phyloP scores from a whole-genome alignment of 1,139 yeast species.

The Sugiyamaella sp. region DNA sequence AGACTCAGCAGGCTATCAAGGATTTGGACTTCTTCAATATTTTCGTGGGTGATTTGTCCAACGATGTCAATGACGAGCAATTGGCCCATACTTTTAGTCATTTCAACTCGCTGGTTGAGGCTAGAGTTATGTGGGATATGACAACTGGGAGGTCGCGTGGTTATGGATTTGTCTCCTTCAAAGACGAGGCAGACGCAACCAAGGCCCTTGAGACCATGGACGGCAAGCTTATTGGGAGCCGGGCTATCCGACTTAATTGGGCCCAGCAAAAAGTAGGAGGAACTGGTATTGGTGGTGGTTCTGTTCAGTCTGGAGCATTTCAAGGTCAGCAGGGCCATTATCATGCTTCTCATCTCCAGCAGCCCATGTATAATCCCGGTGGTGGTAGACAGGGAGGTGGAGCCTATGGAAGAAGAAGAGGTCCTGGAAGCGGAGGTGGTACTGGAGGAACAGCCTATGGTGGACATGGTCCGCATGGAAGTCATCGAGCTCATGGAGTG shows the following conservation, averaged over 20 bases:
- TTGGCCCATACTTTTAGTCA: conserved; percentile 61
- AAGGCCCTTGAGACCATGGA: conserved; percentile 73
- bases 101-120: conserved; percentile 70
- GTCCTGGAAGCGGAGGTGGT: conserved; percentile 44
- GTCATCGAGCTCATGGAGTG: no score
- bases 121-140: conserved; percentile 98
- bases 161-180: conserved; percentile 88
- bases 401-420: conserved; percentile 40
- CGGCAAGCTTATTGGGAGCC: conserved; percentile 70
- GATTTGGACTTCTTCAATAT: conserved; percentile 63
- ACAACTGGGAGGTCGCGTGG: conserved; percentile 90
- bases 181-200: conserved; percentile 69
- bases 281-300: conserved; percentile 60
- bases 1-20: conserved; percentile 62
- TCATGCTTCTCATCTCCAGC: conserved; percentile 83
- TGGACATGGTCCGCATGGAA: no score
- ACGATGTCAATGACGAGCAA: conserved; percentile 80
- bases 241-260: conserved; percentile 86
- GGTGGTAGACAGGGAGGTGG: conserved; percentile 50
- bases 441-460: conserved; percentile 36
- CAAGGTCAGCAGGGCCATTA: conserved; percentile 92
- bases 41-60: conserved; percentile 84
- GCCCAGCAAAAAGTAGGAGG: conserved; percentile 64
- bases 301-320: conserved; percentile 78
- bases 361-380: conserved; percentile 52